Conservation (phyloP, 345 rosid genomes). For the Erysimum cheiranthoides region DNA sequence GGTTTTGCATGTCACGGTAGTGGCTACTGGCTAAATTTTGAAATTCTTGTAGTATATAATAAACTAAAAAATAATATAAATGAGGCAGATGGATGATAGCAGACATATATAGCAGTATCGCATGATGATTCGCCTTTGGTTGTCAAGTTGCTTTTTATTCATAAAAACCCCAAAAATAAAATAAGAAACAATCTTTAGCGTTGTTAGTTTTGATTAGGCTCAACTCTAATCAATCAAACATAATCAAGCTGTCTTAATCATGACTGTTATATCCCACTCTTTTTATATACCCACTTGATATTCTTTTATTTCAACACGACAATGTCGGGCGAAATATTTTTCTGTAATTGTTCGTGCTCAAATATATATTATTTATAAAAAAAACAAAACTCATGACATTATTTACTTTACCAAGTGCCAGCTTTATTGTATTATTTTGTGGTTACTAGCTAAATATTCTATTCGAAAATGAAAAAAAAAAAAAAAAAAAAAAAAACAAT, state of each 20-base stretch:
- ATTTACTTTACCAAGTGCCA: neutral
- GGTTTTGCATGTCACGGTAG: neutral
- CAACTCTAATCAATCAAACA: constrained; percentile 37
- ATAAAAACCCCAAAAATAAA: constrained; percentile 9
- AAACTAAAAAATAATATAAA: neutral
- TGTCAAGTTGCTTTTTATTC: constrained; percentile 15
- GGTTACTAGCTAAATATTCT: neutral
- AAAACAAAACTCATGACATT: constrained; percentile 12
- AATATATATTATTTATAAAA: neutral
- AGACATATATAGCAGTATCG: constrained; percentile 14
- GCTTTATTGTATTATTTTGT: neutral
- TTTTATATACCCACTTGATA: constrained; percentile 29
- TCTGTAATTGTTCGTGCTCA: constrained; percentile 7
- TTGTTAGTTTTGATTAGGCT: constrained; percentile 24
- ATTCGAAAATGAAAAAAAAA: neutral
- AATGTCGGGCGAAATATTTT: neutral
- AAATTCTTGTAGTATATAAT: neutral
- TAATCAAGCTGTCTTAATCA: constrained; percentile 39
- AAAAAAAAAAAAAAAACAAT: no score
- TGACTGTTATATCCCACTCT: constrained; percentile 30
- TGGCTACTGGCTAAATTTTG: neutral
- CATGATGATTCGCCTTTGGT: constrained; percentile 14
- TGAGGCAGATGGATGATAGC: constrained; percentile 15
- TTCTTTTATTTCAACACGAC: constrained; percentile 13
- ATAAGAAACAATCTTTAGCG: neutral